Evolutionary conservation across 257 asterid genomes (phyloP), one percentile per base, ranked within the genome.

Genomic region (Thymus mandschuricus): DNA sequence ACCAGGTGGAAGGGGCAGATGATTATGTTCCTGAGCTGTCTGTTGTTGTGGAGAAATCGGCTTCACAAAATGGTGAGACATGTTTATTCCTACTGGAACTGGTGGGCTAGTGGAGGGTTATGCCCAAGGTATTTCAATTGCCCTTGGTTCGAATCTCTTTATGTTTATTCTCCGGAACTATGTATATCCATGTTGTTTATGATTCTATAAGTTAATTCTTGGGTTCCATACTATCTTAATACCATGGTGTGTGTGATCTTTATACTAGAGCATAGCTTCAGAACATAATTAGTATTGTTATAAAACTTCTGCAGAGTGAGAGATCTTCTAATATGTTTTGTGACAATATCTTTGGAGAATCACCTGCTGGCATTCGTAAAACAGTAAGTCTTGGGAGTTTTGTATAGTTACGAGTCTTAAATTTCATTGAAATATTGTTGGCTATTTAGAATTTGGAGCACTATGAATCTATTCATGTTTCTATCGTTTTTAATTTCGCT

Each of bases 271-370:
- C 46, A 40, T 64, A 5, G 38, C 66, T 60, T 58, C 57, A 28
- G 50, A 55, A 57, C 70, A 2, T 68, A 59, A 58, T 69, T 71
- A 69, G 60, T 43, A 69, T 64, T 30, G 70, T 73, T 28, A 11
- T 75, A 30, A 21, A 60, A 66, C 35, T 31, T 21, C 13, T 86
- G 86, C 96, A 93, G 98, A 91, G 97, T 63, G 96, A 93, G 83
- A 83, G 89, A 79, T 81, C 89, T 0, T 66, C 73, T 66, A 96
- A 91, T 79, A 87, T 93, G 91, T 93, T 93, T 72, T 74, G 87
- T 75, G 98, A 91, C 81, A 96, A 93, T 86, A 93, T 93, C 61
- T 93, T 93, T 87, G 98, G 97, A 73, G 98, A 93, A 66, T 93
- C 98, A 0, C 97, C 96, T 76, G 87, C 97, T 27, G 92, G 89